Conservation (phyloP, 1,139 yeast species). For the Wickerhamomyces sp. region DNA sequence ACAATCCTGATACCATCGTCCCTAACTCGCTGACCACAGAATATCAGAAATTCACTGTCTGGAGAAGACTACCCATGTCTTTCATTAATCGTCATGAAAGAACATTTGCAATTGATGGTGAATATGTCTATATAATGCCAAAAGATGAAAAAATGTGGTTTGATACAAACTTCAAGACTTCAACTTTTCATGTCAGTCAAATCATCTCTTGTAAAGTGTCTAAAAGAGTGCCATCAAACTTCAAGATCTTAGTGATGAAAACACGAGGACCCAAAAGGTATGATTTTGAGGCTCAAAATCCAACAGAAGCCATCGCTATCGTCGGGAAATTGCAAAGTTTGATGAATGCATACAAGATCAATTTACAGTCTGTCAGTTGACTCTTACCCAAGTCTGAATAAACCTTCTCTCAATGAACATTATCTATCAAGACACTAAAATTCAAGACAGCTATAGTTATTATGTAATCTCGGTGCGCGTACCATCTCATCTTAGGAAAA, state of each 20-base stretch:
- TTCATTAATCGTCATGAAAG: conserved; percentile 79
- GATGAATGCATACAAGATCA: conserved; percentile 44
- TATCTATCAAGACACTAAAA: background rate
- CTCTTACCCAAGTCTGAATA: background rate
- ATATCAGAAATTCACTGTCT: conserved; percentile 63
- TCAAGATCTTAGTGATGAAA: conserved; percentile 78
- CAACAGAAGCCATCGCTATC: conserved; percentile 66
- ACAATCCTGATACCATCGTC: conserved; percentile 2
- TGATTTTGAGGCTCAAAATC: conserved; percentile 72
- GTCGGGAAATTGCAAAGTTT: conserved; percentile 59
- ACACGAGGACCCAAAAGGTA: conserved; percentile 68
- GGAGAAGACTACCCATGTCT: conserved; percentile 84
- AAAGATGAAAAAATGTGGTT: conserved; percentile 64
- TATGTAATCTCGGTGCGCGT: background rate
- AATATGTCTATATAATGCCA: conserved; percentile 85
- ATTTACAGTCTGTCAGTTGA: conserved; percentile 10
- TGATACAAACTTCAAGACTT: conserved; percentile 72
- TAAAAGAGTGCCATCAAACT: conserved; percentile 69
- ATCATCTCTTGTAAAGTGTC: conserved; percentile 74
- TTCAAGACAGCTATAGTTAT: background rate
- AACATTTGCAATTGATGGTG: conserved; percentile 86
- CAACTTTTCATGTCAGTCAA: conserved; percentile 83
- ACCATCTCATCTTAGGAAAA: conserved; percentile 1
- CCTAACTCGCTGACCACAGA: conserved; percentile 23
- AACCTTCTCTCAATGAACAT: background rate